Evolutionary conservation across 306 rosid species (phyloP).

Genomic region (Prinsepia uniflora): DNA sequence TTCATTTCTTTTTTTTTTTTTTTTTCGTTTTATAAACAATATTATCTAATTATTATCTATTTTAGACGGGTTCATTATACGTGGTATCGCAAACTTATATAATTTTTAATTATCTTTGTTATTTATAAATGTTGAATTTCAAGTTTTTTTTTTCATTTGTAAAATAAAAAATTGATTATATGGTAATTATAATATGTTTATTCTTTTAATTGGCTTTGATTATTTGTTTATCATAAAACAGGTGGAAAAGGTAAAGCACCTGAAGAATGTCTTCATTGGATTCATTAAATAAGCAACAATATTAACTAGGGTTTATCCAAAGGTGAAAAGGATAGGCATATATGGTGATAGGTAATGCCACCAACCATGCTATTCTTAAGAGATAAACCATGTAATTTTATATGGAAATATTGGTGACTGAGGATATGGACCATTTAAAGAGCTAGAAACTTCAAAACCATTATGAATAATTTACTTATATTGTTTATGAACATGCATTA

Average conservation of each 20-base stretch:
- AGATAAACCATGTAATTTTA: constrained; percentile 5
- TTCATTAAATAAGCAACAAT: background rate
- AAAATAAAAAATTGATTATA: too few species aligned
- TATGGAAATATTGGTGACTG: too few species aligned
- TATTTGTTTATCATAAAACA: constrained; percentile 19
- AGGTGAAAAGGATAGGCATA: background rate
- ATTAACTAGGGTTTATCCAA: background rate
- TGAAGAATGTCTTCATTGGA: constrained; percentile 17
- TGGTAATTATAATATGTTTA: too few species aligned
- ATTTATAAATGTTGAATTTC: too few species aligned
- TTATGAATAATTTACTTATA: background rate
- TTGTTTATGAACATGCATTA: too few species aligned
- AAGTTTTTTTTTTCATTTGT: too few species aligned
- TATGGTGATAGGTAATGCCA: background rate
- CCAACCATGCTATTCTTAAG: background rate
- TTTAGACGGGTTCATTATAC: too few species aligned
- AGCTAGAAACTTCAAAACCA: background rate
- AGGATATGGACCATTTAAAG: too few species aligned
- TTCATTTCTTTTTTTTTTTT: background rate
- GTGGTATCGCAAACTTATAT: too few species aligned
- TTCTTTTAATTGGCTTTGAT: constrained; percentile 18
- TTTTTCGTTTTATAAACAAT: too few species aligned
- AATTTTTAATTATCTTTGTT: too few species aligned
- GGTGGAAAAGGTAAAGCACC: constrained; percentile 6
- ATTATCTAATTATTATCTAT: too few species aligned